Base-by-base conservation (phyloP, 2,329 filamentous ascomycete species). In the Dactylella cylindrospora region DNA sequence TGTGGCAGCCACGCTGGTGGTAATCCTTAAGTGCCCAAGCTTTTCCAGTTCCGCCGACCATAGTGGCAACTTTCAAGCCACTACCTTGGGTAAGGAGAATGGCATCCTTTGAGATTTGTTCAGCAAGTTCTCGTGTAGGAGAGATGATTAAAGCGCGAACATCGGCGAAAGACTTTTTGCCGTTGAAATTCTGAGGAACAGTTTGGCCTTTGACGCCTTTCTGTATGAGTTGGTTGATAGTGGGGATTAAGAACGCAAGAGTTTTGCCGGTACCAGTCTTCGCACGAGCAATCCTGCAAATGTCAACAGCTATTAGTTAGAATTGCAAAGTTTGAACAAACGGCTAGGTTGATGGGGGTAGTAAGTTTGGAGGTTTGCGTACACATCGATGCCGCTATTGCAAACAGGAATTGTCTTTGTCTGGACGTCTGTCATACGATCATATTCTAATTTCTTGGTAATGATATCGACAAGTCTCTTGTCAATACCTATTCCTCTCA, bases 251-350 rank as follows among this genome's bases (percentile, higher is more conserved):
- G 77, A 97, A 98, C 28, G 88, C 93, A 54, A 97, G 76, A 0
- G 93, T 98, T 76, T 98, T 98, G 71, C 93, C 93, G 3, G 93
- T 97, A 71, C 93, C 93, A 6, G 93, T 98, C 75, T 88, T 95
- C 60, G 93, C 93, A 76, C 97, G 93, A 39, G 91, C 93, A 67
- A 97, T 79, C 68, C 86, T 88, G 70, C 62, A 54, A 50, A 69
- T 64, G 68, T 62, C 17, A 50, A 28, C 13, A 22, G 28, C 43
- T 25, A 20, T 20, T 39, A 1, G 20, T 57, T 46, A 55, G 39
- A n/a, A 49, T 22, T 15, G 5, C n/a, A 32, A 17, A 29, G 5
- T 53, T 35, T 54, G 8, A 53, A 19, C 32, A 39, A 12, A 43
- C 28, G 29, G 5, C 53, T 40, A 66, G 25, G 50, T 8, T 32